These are phyloP conservation scores for Ettlia oleoabundans DNA, from an alignment of 139 green algal species.

Conservation along the genomic window DNA sequence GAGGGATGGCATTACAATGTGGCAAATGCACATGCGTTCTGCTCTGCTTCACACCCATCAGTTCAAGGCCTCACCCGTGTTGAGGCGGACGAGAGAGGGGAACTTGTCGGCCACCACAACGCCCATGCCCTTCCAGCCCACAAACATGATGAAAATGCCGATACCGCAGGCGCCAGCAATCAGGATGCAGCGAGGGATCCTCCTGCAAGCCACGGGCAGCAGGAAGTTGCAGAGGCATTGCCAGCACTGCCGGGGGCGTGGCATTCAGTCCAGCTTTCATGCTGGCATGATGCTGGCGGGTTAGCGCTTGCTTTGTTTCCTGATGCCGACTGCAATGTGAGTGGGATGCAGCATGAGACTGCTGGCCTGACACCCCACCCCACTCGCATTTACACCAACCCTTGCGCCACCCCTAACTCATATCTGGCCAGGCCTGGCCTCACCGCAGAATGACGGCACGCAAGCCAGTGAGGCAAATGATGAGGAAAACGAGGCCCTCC, in stretches of 20 bases:
- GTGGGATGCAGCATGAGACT: too few relatives aligned
- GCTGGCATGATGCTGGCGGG: too few relatives aligned
- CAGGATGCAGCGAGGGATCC: slow-evolving; percentile 44
- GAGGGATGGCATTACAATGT: too few relatives aligned
- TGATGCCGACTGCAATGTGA: too few relatives aligned
- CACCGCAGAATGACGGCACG: slow-evolving; percentile 23
- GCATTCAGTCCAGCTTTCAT: too few relatives aligned
- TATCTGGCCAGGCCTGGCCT: too few relatives aligned
- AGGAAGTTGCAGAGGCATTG: neutral
- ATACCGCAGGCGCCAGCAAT: slow-evolving; percentile 69
- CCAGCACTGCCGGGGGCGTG: neutral
- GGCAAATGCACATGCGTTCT: too few relatives aligned
- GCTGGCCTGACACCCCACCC: too few relatives aligned
- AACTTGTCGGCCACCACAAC: slow-evolving; percentile 19
- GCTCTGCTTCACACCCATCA: too few relatives aligned
- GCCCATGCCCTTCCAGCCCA: slow-evolving; percentile 30
- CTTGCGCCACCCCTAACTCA: too few relatives aligned
- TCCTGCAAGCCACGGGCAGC: neutral
- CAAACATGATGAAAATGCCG: slow-evolving; percentile 71
- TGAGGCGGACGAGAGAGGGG: slow-evolving; percentile 14
- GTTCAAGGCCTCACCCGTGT: slow-evolving; percentile 11
- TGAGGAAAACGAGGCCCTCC: slow-evolving; percentile 63
- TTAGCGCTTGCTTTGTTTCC: too few relatives aligned
- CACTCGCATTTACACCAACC: too few relatives aligned
- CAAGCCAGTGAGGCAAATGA: slow-evolving; percentile 58